Evolutionary conservation across 306 rosid genomes (phyloP).

Genomic region (Hylodesmum podocarpum): DNA sequence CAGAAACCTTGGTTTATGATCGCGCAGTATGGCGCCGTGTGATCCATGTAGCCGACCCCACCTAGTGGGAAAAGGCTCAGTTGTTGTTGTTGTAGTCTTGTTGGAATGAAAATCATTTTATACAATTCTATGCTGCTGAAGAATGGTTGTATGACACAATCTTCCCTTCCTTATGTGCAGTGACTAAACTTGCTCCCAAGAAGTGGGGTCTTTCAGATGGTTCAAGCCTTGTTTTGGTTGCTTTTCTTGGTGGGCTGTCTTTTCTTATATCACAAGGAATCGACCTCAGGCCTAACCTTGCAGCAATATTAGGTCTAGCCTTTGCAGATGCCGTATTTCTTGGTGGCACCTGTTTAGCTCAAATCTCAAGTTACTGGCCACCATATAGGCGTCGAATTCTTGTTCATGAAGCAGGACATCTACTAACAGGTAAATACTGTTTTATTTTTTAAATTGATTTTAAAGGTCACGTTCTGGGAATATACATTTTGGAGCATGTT

Average conservation of each 20-base stretch:
- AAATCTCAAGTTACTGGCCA: conserved; percentile 96
- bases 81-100: no score
- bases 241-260: conserved; percentile 75
- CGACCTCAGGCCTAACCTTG: conserved; percentile 87
- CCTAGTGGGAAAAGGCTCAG: no score
- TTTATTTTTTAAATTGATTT: conserved; percentile 8
- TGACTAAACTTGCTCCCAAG: conserved; percentile 80
- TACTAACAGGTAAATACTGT: conserved; percentile 53
- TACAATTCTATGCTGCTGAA: background rate
- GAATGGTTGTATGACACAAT: background rate
- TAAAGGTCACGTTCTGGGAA: background rate
- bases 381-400: conserved; percentile 82
- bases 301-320: conserved; percentile 74
- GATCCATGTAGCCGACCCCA: no score
- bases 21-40: no score
- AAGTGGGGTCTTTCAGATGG: conserved; percentile 92
- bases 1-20: no score
- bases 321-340: conserved; percentile 75
- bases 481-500: background rate
- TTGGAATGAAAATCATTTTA: conserved; percentile 1
- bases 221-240: conserved; percentile 59
- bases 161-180: conserved; percentile 44
- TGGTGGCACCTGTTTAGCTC: conserved; percentile 94
- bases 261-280: conserved; percentile 78
- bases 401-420: conserved; percentile 97